Conservation (phyloP, 305 asterid genomes). For the Fraxinus baroniana region DNA sequence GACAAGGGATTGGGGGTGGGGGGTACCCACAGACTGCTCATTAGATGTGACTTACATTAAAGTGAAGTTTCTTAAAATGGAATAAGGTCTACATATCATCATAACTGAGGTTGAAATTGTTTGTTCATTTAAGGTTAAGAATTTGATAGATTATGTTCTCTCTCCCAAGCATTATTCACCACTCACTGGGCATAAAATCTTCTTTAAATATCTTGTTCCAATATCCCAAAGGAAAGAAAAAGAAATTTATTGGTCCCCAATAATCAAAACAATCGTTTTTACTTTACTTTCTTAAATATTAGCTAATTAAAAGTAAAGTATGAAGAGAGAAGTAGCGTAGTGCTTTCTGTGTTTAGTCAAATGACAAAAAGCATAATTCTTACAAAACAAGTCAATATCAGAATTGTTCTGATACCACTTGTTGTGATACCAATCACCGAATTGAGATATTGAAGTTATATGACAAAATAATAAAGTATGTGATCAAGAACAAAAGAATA, state of each 20-base stretch:
- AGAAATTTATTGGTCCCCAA: neutral
- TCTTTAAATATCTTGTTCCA: neutral
- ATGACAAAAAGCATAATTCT: neutral
- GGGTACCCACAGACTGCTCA: neutral
- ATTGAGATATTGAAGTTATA: too few relatives aligned
- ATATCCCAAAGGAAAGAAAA: neutral
- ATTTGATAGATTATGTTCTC: slow-evolving; percentile 37
- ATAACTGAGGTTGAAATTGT: slow-evolving; percentile 42
- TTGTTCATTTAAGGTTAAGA: slow-evolving; percentile 42
- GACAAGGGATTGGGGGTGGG: neutral
- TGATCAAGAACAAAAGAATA: too few relatives aligned
- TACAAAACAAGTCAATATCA: too few relatives aligned
- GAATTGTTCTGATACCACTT: too few relatives aligned
- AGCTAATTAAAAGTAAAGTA: neutral
- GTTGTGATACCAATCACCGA: too few relatives aligned
- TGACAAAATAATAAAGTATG: too few relatives aligned
- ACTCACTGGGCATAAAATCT: neutral
- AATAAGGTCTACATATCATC: slow-evolving; percentile 36
- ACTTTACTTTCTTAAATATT: neutral
- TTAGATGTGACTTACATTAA: slow-evolving; percentile 41
- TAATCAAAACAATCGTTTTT: neutral
- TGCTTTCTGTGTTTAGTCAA: neutral
- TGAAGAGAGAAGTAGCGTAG: neutral
- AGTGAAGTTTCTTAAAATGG: slow-evolving; percentile 40
- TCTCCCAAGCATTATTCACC: slow-evolving; percentile 4